Percentiles rank a stretch among this genome's conserved stretches.
Conservation (phyloP, 805 yeast species). For the Sugiyamaella americana region DNA sequence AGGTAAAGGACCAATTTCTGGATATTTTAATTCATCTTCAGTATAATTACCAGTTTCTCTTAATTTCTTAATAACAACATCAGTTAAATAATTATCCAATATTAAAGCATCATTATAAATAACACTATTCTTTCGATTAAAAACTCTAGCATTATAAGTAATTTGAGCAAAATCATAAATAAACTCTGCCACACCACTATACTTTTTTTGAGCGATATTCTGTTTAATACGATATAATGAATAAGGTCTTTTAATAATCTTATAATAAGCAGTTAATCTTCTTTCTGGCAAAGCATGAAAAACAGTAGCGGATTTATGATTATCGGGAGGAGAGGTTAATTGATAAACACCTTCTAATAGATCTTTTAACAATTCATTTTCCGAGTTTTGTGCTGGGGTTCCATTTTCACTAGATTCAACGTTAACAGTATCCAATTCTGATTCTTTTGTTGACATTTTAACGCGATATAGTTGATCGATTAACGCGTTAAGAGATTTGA, state of each 20-base stretch:
- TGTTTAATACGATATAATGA: constrained; percentile 65
- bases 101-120: constrained; percentile 65
- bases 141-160: constrained; percentile 83
- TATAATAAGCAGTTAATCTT: constrained; percentile 73
- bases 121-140: constrained; percentile 62
- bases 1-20: constrained; percentile 66
- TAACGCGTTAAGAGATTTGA: too few relatives aligned
- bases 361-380: not conserved
- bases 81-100: constrained; percentile 46
- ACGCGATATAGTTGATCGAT: too few relatives aligned
- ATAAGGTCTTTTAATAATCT: constrained; percentile 70
- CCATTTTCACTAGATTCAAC: too few relatives aligned
- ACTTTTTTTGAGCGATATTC: constrained; percentile 47
- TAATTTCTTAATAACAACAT: constrained; percentile 43
- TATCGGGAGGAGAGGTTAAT: constrained; percentile 30
- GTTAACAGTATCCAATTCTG: too few relatives aligned
- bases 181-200: constrained; percentile 60
- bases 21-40: constrained; percentile 41
- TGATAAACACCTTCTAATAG: constrained; percentile 30
- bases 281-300: constrained; percentile 71
- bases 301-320: constrained; percentile 44
- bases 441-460: too few relatives aligned
- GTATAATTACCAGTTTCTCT: constrained; percentile 36
- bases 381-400: too few relatives aligned
- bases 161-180: constrained; percentile 75